Base-by-base conservation (phyloP, 306 rosid species). In the Ceratonia siliqua region DNA sequence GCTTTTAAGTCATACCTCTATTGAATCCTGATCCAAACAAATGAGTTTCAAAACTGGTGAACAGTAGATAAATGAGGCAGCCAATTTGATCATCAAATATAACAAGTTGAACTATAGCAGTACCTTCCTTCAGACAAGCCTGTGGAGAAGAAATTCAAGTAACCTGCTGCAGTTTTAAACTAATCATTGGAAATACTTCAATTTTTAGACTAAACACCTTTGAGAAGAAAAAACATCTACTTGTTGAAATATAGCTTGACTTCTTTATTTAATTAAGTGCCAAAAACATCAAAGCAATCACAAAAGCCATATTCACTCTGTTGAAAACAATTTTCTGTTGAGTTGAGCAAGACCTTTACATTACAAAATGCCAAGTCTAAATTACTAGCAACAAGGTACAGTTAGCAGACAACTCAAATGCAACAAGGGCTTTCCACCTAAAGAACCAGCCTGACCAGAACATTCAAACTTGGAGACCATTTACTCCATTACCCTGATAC, bases 1-100 rank as follows among this genome's bases (percentile, higher is more conserved):
- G 88, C 99, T 88, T 88, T 90, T 85, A 92, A 90, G 93, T 96
- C 97, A 92, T 90, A 92, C 99, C 99, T 90, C 99, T 95, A 89
- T 73, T 54, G 90, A 86, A 92, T 90, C 90, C 98, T 82, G 98
- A 95, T 95, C 99, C 96, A 90, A 90, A 92, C 91, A 95, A 87
- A 89, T 84, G 96, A 86, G 90, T 87, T 83, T 82, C 92, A 92
- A 87, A 92, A 92, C 91, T 90, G 98, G 91, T 85, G 93, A 92
- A 95, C 91, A 90, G 97, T 87, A 88, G 93, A 89, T 85, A 90
- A 92, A 95, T 84, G 92, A 81, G 77, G 94, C 93, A 92, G 82
- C 92, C 91, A 90, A 87, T 87, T 90, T 86, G 97, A 89, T 87
- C 91, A 95, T 92, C 99, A 95, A 89, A 89, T 84, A 89, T 89